phyloP scores from a whole-genome alignment of 2,329 filamentous ascomycete species.

The Trichophaea hybrida region DNA sequence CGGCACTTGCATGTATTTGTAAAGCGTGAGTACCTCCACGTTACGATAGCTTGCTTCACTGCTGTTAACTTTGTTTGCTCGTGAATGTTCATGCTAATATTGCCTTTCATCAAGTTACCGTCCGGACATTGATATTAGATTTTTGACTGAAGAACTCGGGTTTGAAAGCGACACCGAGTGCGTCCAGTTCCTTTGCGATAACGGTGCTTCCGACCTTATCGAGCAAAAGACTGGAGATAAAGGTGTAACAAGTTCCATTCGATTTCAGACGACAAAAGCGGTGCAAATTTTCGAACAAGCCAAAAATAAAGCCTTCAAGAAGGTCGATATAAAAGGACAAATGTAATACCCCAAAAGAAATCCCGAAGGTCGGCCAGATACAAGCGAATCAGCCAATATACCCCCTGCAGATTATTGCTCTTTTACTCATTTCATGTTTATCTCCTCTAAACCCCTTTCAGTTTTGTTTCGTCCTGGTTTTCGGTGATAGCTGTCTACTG shows the following conservation, averaged over 20 bases:
- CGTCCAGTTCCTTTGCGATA: constrained; percentile 74
- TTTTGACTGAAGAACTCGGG: constrained; percentile 87
- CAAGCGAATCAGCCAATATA: too few relatives aligned
- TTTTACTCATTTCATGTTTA: too few relatives aligned
- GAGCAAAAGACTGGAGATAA: constrained; percentile 40
- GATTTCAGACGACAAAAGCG: constrained; percentile 61
- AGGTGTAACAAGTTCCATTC: constrained; percentile 44
- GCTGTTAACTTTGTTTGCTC: neutral
- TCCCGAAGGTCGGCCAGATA: neutral
- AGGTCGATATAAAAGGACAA: constrained; percentile 94
- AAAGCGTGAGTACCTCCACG: constrained; percentile 59
- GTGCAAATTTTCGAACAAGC: constrained; percentile 58
- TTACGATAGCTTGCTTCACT: neutral
- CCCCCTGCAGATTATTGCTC: too few relatives aligned
- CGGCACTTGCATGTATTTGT: constrained; percentile 81
- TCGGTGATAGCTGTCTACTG: too few relatives aligned
- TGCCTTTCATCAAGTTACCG: constrained; percentile 54
- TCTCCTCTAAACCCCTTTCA: too few relatives aligned
- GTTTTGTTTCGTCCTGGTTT: too few relatives aligned
- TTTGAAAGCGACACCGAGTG: constrained; percentile 89
- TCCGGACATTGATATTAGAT: constrained; percentile 72
- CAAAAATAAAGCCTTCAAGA: constrained; percentile 59
- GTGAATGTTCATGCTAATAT: constrained; percentile 35
- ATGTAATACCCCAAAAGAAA: constrained; percentile 43
- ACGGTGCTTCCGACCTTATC: constrained; percentile 60